Conservation (phyloP, 805 yeast species). For the Grigorovia humatica region DNA sequence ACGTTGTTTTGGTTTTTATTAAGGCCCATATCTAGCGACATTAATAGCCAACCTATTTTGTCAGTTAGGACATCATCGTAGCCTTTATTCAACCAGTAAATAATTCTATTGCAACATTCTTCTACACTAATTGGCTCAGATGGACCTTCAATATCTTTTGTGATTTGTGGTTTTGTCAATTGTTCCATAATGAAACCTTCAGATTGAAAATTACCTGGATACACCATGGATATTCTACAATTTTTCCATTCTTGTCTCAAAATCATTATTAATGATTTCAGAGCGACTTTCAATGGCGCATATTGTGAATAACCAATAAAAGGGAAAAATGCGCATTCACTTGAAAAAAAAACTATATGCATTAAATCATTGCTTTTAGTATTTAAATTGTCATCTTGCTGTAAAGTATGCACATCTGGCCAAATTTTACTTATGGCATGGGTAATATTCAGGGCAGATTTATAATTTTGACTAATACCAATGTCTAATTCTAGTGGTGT, state of each 20-base stretch:
- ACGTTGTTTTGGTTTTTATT: slow-evolving; percentile 43
- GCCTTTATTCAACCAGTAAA: slow-evolving; percentile 50
- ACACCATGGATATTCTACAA: slow-evolving; percentile 54
- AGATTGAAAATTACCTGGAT: slow-evolving; percentile 82
- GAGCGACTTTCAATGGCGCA: slow-evolving; percentile 80
- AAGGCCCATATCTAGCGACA: slow-evolving; percentile 55
- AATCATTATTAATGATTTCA: slow-evolving; percentile 62
- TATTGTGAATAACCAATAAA: slow-evolving; percentile 88
- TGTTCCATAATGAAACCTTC: slow-evolving; percentile 84
- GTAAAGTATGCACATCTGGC: slow-evolving; percentile 6
- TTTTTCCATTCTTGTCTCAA: slow-evolving; percentile 78
- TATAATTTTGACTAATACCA: slow-evolving; percentile 64
- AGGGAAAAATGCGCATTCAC: slow-evolving; percentile 74
- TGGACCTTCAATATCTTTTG: slow-evolving; percentile 76
- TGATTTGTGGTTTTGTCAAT: slow-evolving; percentile 73
- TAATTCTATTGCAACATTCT: slow-evolving; percentile 51
- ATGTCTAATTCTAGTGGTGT: slow-evolving; percentile 43
- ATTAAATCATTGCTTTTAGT: not conserved
- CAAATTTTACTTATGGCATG: slow-evolving; percentile 46
- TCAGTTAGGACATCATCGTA: slow-evolving; percentile 73
- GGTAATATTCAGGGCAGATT: slow-evolving; percentile 57
- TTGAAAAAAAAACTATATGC: slow-evolving; percentile 56
- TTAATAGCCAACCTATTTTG: slow-evolving; percentile 71
- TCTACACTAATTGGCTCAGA: slow-evolving; percentile 59
- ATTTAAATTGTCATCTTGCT: not conserved